A percentile compares a stretch with the other conserved stretches of the same genome.
Conservation (phyloP, 495 filamentous ascomycete genomes). For the Penicillium diatomitis region DNA sequence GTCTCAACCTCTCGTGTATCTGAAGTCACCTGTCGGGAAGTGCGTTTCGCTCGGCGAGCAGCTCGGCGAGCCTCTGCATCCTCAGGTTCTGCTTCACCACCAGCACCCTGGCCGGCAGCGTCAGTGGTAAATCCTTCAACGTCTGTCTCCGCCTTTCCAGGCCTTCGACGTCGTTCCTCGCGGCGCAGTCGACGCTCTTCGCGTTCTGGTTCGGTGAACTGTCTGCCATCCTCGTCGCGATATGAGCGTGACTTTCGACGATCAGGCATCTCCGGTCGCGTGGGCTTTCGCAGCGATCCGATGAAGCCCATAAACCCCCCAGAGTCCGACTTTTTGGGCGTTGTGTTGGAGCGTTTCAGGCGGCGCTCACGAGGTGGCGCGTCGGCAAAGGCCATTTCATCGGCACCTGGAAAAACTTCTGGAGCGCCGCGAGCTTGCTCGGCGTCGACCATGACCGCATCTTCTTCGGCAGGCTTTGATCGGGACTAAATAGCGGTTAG, state of each 20-base stretch:
- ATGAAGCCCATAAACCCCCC: conserved; percentile 41
- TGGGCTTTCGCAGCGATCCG: conserved; percentile 33
- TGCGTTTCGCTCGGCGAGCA: conserved; percentile 34
- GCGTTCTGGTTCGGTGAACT: conserved; percentile 32
- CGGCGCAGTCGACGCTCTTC: conserved; percentile 36
- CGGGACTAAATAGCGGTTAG: conserved; percentile 16
- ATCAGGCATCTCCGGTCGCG: conserved; percentile 28
- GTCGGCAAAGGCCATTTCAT: conserved; percentile 73
- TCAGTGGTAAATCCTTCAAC: conserved; percentile 38
- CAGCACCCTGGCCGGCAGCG: conserved; percentile 18
- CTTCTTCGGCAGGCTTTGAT: conserved; percentile 27
- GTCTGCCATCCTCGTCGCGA: conserved; percentile 27
- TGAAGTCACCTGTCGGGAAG: conserved; percentile 26
- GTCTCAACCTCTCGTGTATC: conserved; percentile 29
- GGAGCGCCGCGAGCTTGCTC: conserved; percentile 28
- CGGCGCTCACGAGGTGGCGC: conserved; percentile 53
- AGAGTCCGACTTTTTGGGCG: conserved; percentile 36
- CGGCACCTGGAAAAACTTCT: conserved; percentile 34
- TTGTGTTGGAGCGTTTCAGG: conserved; percentile 34
- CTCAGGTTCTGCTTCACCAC: conserved; percentile 41
- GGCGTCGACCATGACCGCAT: conserved; percentile 39
- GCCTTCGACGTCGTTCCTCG: conserved; percentile 34
- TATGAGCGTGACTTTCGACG: conserved; percentile 32
- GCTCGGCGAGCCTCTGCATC: conserved; percentile 43
- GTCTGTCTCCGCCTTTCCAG: conserved; percentile 33